Evolutionary conservation across 768 basidiomycete species (phyloP), one percentile per base, ranked within the genome.

Genomic region (Psilocybe azurescens): DNA sequence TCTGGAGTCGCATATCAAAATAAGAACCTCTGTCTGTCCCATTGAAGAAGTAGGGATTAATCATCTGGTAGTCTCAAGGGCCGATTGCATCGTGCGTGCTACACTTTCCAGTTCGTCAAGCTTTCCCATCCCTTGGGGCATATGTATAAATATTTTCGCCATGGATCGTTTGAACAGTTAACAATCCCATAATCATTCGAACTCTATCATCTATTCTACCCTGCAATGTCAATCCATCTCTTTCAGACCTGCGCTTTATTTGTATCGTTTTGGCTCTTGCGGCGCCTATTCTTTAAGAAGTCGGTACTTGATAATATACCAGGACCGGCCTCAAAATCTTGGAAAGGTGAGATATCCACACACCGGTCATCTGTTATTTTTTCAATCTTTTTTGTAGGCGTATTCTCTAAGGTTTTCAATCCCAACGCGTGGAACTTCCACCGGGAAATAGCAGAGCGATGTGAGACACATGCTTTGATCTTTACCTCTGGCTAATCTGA

Each of bases 361-460:
- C 16, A 14, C 18, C 52, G 14, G n/a, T 33, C 16, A 16, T 6
- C 33, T 6, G 13, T 4, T 28, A 16, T 16, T 36, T 13, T 18
- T n/a, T 14, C 10, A 36, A 38, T 38, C 5, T 36, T 36, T 9
- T 5, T n/a, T 36, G 6, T 38, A 79, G 81, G 80, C 5, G 76
- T 77, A 59, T 61, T 78, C 7, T 47, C 66, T 7, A 70, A 78
- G 28, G 47, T 78, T 3, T 76, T 79, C 65, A 65, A 70, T 41
- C 57, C 67, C 1, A 67, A 78, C 56, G 74, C 69, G 5, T 80
- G 77, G 78, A 70, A 69, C 5, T 83, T 75, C 59, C 77, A 82
- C 59, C 59, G 67, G 14, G 65, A 69, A 11, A 67, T 81, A 30
- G 64, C 72, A 6, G 56, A 69, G 50, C 74, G 67, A 32, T 83